These are phyloP conservation scores for Termitomyces sp. DNA, from an alignment of 768 basidiomycete genomes.

Conservation along the genomic window DNA sequence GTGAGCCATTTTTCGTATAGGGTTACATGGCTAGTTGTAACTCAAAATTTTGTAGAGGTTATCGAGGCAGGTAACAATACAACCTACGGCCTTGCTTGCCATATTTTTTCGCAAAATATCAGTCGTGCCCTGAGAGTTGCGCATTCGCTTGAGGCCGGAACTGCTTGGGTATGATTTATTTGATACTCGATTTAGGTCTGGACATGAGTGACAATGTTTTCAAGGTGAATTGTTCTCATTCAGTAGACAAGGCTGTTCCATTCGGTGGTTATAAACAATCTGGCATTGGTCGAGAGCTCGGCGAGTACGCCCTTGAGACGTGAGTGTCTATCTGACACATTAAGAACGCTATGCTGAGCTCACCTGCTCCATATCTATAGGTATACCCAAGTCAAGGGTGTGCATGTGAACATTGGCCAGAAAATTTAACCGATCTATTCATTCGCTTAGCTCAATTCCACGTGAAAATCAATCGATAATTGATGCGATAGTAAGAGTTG, in stretches of 20 bases:
- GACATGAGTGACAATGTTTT: not conserved
- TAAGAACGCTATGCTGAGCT: not conserved
- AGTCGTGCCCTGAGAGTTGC: conserved; percentile 17
- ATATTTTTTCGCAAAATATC: conserved; percentile 17
- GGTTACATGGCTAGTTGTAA: conserved; percentile 26
- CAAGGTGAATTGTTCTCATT: conserved; percentile 17
- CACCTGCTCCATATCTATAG: not conserved
- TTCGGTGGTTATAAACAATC: conserved; percentile 24
- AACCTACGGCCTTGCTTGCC: conserved; percentile 14
- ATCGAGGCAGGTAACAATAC: conserved; percentile 18
- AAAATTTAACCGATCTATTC: conserved; percentile 1
- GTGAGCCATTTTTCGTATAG: conserved; percentile 12
- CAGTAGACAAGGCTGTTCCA: conserved; percentile 12
- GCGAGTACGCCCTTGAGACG: conserved; percentile 21
- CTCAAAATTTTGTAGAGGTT: conserved; percentile 11
- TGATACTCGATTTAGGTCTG: not conserved
- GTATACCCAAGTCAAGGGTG: conserved; percentile 17
- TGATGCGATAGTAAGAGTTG: too few relatives aligned
- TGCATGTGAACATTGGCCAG: conserved; percentile 16
- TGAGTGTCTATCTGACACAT: not conserved
- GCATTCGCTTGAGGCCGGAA: conserved; percentile 17
- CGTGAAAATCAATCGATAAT: too few relatives aligned
- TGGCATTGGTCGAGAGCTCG: conserved; percentile 20
- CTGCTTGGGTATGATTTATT: conserved; percentile 8
- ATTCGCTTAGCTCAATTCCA: too few relatives aligned